A percentile compares a stretch with the other conserved stretches of the same genome.
phyloP scores from a whole-genome alignment of 306 rosid genomes.

The Vachellia pachyceras region DNA sequence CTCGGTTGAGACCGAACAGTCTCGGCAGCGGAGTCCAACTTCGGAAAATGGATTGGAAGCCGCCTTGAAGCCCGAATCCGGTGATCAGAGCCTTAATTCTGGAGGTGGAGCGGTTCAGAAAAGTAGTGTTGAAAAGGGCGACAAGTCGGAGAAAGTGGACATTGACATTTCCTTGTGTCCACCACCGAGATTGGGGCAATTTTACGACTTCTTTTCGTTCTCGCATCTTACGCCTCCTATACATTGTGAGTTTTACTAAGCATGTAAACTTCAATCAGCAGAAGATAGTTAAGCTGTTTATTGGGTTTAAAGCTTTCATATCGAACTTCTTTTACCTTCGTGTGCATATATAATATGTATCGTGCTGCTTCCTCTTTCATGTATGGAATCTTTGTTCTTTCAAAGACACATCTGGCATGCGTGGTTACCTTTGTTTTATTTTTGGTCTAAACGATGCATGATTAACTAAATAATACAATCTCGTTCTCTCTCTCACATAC shows the following conservation, averaged over 20 bases:
- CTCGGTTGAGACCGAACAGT: constrained; percentile 38
- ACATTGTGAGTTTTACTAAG: constrained; percentile 60
- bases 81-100: constrained; percentile 39
- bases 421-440: not conserved
- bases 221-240: constrained; percentile 86
- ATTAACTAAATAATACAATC: not conserved
- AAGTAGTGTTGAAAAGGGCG: constrained; percentile 26
- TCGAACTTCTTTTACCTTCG: not conserved
- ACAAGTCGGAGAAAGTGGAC: constrained; percentile 49
- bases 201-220: constrained; percentile 91
- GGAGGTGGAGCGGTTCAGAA: constrained; percentile 23
- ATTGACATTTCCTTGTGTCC: constrained; percentile 79
- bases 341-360: not conserved
- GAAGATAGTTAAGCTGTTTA: not conserved
- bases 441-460: not conserved
- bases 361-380: constrained; percentile 8
- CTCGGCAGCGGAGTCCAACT: constrained; percentile 29
- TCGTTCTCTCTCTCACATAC: not conserved
- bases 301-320: not conserved
- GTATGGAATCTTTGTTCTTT: not conserved
- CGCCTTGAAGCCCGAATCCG: constrained; percentile 35
- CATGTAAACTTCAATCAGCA: not conserved
- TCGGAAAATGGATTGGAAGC: constrained; percentile 46
- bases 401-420: not conserved
- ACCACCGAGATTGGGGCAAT: constrained; percentile 84